Percentiles rank a stretch among this genome's conserved stretches.
Conservation (phyloP, 164 flowering plant genomes). For the Vitis cinerea region DNA sequence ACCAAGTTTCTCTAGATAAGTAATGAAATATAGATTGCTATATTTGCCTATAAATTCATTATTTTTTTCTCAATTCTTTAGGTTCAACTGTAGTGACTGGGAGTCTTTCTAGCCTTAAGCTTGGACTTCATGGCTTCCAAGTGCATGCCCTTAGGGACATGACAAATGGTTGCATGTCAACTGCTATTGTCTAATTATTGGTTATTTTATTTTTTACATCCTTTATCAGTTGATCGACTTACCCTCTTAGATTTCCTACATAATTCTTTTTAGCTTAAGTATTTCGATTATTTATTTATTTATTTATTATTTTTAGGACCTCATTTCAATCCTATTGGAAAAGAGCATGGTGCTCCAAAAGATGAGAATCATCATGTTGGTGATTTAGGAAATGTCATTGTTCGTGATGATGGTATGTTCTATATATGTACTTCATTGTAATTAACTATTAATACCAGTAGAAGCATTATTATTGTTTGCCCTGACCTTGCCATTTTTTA, state of each 20-base stretch:
- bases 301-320: constrained; percentile 32
- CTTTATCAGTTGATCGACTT: no score
- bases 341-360: constrained; percentile 70
- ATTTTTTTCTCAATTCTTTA: background rate
- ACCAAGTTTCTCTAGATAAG: background rate
- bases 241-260: background rate
- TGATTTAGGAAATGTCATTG: no score
- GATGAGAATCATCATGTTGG: constrained; percentile 60
- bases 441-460: no score
- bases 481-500: no score
- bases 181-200: constrained; percentile 31
- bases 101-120: no score
- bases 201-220: no score
- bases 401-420: constrained; percentile 22
- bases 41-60: background rate
- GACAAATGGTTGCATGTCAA: constrained; percentile 72
- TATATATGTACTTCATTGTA: no score
- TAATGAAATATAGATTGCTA: background rate
- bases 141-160: constrained; percentile 75
- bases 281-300: constrained; percentile 2
- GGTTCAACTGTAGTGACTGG: no score
- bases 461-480: background rate
- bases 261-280: background rate
- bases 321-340: constrained; percentile 56
- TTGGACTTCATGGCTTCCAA: background rate